These are phyloP conservation scores for Cryptosporidium parvum DNA, from an alignment of 169 alveolate species.

Conservation along the genomic window DNA sequence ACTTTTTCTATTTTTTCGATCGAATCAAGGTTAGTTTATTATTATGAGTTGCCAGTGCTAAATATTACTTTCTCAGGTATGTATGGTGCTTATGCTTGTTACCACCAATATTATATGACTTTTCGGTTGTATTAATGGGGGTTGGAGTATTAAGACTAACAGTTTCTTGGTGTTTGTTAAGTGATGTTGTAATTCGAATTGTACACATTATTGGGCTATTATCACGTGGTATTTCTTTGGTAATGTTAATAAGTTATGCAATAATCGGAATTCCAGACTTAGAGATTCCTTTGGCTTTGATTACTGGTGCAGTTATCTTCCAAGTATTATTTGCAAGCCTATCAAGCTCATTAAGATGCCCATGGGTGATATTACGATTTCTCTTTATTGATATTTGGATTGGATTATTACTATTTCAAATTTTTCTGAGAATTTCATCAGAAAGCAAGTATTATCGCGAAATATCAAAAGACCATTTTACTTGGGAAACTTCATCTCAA, in stretches of 20 bases:
- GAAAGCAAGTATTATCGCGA: constrained; percentile 39
- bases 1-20: constrained; percentile 40
- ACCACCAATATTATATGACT: constrained; percentile 60
- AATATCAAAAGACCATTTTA: neutral
- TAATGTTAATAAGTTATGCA: constrained; percentile 5
- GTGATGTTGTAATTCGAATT: constrained; percentile 45
- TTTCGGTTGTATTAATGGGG: constrained; percentile 44
- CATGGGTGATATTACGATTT: constrained; percentile 60
- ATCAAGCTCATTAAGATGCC: constrained; percentile 59
- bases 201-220: constrained; percentile 47
- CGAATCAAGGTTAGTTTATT: constrained; percentile 48
- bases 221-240: constrained; percentile 29
- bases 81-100: constrained; percentile 30
- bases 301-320: constrained; percentile 28
- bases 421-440: constrained; percentile 41
- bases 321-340: constrained; percentile 63
- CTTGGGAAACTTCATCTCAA: constrained; percentile 21
- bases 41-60: neutral
- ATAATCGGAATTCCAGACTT: constrained; percentile 45
- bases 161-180: constrained; percentile 46
- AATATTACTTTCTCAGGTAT: neutral
- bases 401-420: constrained; percentile 53
- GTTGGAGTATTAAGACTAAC: constrained; percentile 17
- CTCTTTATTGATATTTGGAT: constrained; percentile 59
- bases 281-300: constrained; percentile 46